Conservation (phyloP, 163 green algal genomes). For the Scenedesmus sp. region DNA sequence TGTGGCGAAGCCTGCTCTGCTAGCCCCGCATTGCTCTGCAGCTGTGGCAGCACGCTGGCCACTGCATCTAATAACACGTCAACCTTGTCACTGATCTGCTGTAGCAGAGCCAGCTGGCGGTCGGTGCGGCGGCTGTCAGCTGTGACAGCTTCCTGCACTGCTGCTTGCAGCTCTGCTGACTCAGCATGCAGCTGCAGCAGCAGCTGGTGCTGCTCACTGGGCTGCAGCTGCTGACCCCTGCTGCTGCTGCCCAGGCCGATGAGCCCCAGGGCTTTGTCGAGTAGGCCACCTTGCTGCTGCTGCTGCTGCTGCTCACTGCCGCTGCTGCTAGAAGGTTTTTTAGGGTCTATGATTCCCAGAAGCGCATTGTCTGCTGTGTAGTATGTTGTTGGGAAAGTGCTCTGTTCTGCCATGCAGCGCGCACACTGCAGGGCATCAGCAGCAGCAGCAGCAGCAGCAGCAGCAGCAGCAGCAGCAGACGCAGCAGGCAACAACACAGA, state of each 20-base stretch:
- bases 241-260: neutral
- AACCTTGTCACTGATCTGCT: neutral
- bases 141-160: conserved; percentile 37
- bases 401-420: conserved; percentile 48
- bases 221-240: conserved; percentile 27
- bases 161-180: neutral
- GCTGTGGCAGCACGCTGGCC: neutral
- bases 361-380: conserved; percentile 38
- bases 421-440: conserved; percentile 18
- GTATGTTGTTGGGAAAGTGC: conserved; percentile 40
- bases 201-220: conserved; percentile 35
- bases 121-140: neutral
- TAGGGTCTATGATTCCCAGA: conserved; percentile 23
- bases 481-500: neutral
- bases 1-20: neutral
- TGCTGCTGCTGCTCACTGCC: conserved; percentile 22
- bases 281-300: neutral
- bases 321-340: neutral
- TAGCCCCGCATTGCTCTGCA: conserved; percentile 15
- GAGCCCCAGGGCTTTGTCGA: neutral
- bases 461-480: neutral
- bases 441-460: too few relatives aligned
- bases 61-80: neutral
- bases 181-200: conserved; percentile 30
- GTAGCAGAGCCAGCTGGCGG: conserved; percentile 8